Percentiles rank a stretch among this genome's conserved stretches.
These are phyloP conservation scores for Diospyros lotus DNA, from an alignment of 148 eudicot genomes.

Conservation along the genomic window DNA sequence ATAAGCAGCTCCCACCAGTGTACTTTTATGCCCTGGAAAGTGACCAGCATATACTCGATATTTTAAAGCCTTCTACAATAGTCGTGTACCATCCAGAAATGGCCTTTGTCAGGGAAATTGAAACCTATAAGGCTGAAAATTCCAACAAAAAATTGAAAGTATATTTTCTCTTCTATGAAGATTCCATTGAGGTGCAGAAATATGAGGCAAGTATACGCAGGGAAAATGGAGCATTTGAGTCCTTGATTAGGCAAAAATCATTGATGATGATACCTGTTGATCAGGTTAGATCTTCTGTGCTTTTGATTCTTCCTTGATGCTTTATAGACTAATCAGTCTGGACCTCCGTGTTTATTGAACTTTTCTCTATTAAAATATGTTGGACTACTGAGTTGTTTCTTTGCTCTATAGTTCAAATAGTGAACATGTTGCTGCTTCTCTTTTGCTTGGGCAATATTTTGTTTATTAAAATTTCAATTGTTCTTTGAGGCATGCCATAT, in stretches of 20 bases:
- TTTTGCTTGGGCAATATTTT: background rate
- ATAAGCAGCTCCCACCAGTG: constrained; percentile 59
- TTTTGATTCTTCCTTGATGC: background rate
- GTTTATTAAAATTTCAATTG: no score
- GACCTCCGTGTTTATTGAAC: background rate
- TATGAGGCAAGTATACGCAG: constrained; percentile 92
- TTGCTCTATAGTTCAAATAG: background rate
- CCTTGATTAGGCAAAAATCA: constrained; percentile 94
- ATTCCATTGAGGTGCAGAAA: constrained; percentile 91
- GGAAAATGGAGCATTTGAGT: constrained; percentile 95
- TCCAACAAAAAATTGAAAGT: constrained; percentile 78
- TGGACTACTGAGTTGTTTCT: background rate
- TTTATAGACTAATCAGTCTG: background rate
- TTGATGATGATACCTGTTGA: constrained; percentile 93
- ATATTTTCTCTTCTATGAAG: constrained; percentile 91
- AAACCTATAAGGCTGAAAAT: constrained; percentile 85
- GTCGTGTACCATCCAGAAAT: constrained; percentile 91
- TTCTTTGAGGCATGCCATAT: no score
- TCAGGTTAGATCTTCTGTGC: constrained; percentile 43
- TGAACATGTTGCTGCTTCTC: background rate
- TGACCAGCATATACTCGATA: constrained; percentile 59
- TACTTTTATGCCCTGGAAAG: constrained; percentile 85
- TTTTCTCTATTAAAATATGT: background rate
- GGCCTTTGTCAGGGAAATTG: constrained; percentile 92
- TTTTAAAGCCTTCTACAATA: constrained; percentile 73